Evolutionary conservation across 2,329 filamentous ascomycete species (phyloP).

Genomic region (Nemania sp.): DNA sequence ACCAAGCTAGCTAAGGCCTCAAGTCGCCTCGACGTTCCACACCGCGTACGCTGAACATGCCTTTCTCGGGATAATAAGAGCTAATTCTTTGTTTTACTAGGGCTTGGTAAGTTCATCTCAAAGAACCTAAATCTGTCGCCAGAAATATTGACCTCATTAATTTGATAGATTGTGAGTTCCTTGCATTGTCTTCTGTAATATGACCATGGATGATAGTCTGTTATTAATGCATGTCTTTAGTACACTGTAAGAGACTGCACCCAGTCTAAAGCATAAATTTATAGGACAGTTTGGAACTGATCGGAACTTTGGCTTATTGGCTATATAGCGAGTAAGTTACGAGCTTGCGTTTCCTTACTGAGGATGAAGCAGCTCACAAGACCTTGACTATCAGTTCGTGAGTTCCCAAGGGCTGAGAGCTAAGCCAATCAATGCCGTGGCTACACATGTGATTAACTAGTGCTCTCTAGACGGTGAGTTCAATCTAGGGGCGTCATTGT

Average conservation of each 20-base stretch:
- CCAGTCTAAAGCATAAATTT: not conserved
- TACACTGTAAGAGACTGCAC: slow-evolving; percentile 1
- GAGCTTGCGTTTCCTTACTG: not conserved
- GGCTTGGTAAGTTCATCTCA: not conserved
- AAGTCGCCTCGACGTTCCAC: not conserved
- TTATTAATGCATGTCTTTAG: not conserved
- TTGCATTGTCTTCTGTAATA: not conserved
- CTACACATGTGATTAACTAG: not conserved
- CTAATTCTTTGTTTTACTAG: not conserved
- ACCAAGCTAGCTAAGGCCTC: not conserved
- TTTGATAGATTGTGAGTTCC: slow-evolving; percentile 2
- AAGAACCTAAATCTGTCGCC: not conserved
- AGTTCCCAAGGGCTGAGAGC: not conserved
- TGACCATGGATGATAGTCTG: not conserved
- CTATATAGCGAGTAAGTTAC: slow-evolving; percentile 3
- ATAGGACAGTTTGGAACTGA: not conserved
- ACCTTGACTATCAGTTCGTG: not conserved
- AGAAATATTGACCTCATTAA: not conserved
- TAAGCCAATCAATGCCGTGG: not conserved
- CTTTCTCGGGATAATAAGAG: not conserved
- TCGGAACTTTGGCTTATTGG: not conserved
- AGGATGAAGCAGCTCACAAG: not conserved
- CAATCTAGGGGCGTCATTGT: not conserved
- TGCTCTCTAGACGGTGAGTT: slow-evolving; percentile 3
- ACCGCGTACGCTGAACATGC: not conserved